These are phyloP conservation scores for Rachicladosporium sp. DNA, from an alignment of 2,329 filamentous ascomycete species.

Conservation along the genomic window DNA sequence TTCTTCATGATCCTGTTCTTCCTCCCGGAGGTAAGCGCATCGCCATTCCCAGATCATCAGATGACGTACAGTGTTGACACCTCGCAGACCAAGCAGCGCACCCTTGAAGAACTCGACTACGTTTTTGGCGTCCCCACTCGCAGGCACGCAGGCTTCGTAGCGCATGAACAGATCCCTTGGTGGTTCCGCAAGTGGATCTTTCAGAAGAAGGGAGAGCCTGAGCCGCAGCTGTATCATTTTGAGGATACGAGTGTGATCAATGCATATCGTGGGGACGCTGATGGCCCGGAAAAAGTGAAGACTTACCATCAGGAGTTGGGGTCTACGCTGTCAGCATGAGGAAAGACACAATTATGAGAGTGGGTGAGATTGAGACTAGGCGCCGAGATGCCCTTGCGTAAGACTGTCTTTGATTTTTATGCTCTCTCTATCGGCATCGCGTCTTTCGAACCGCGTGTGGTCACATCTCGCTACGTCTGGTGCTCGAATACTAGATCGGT, in stretches of 20 bases:
- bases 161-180: constrained; percentile 28
- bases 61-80: no score
- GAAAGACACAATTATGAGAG: no score
- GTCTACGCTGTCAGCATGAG: no score
- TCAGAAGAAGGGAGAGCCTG: constrained; percentile 2
- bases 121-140: constrained; percentile 38
- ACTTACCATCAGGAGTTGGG: background rate
- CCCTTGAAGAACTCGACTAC: constrained; percentile 35
- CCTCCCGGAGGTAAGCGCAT: constrained; percentile 6
- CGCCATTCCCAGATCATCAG: no score
- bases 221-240: constrained; percentile 26
- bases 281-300: background rate
- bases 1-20: constrained; percentile 53
- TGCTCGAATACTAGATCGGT: no score
- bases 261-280: background rate
- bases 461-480: no score
- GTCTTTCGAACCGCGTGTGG: no score
- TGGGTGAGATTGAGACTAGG: no score
- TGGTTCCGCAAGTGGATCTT: constrained; percentile 26
- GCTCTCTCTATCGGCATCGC: no score
- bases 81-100: constrained; percentile 28
- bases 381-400: no score
- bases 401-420: no score
- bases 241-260: constrained; percentile 10
- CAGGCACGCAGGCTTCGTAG: constrained; percentile 13